These are phyloP conservation scores for Agapanthus africanus DNA, from an alignment of 106 monocot genomes.

Conservation along the genomic window DNA sequence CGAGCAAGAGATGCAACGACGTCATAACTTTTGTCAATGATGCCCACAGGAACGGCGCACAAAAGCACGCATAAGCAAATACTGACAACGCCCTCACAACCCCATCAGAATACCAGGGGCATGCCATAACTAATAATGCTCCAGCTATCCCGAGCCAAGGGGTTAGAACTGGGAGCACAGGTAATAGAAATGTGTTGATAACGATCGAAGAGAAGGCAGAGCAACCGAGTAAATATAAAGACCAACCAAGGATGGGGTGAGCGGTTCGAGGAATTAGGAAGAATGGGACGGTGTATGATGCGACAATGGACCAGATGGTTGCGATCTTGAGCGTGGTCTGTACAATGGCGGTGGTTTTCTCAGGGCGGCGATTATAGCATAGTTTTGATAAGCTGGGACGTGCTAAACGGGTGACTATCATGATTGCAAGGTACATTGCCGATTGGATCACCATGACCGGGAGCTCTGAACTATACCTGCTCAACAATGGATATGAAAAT, in stretches of 20 bases:
- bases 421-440: conserved; percentile 46
- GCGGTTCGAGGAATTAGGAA: conserved; percentile 64
- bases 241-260: conserved; percentile 68
- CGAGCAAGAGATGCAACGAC: conserved; percentile 37
- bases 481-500: background rate
- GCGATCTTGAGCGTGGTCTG: conserved; percentile 34
- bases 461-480: conserved; percentile 52
- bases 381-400: conserved; percentile 60
- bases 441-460: conserved; percentile 49
- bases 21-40: conserved; percentile 24
- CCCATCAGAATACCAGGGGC: conserved; percentile 61
- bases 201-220: conserved; percentile 35
- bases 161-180: conserved; percentile 34
- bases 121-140: conserved; percentile 44
- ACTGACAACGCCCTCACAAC: conserved; percentile 44
- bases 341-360: conserved; percentile 40
- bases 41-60: conserved; percentile 47
- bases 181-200: conserved; percentile 48
- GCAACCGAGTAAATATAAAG: conserved; percentile 53
- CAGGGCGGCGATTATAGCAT: conserved; percentile 51
- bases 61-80: conserved; percentile 36
- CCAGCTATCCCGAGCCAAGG: conserved; percentile 41
- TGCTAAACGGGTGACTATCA: conserved; percentile 38
- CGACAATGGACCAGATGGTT: conserved; percentile 43
- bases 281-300: conserved; percentile 54